Percentiles rank a stretch among this genome's conserved stretches.
phyloP scores from a whole-genome alignment of 495 filamentous ascomycete genomes.

The Penicillium psychrofluorescens region DNA sequence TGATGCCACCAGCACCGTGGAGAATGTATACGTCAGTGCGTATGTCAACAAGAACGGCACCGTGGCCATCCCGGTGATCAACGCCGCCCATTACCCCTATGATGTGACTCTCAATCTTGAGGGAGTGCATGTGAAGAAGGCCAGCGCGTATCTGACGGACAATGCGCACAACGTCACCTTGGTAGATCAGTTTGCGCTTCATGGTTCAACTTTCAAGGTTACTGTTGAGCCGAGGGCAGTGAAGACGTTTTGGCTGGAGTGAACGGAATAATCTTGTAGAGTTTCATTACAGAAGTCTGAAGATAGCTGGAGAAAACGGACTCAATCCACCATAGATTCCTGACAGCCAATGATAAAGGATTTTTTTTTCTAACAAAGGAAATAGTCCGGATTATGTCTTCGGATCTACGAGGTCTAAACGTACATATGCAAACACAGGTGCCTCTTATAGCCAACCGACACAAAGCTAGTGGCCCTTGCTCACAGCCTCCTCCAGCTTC shows the following conservation, averaged over 20 bases:
- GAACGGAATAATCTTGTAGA: too few relatives aligned
- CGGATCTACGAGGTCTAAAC: conserved; percentile 26
- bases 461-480: conserved; percentile 58
- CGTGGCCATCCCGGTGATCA: conserved; percentile 35
- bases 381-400: conserved; percentile 21
- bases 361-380: conserved; percentile 16
- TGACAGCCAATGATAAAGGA: too few relatives aligned
- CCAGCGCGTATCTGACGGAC: background rate
- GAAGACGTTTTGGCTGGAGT: background rate
- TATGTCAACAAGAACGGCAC: conserved; percentile 40
- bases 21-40: conserved; percentile 29
- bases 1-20: conserved; percentile 18
- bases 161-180: background rate
- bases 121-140: background rate
- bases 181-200: background rate
- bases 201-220: background rate
- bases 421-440: conserved; percentile 21
- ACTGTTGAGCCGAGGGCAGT: background rate
- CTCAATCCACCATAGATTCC: too few relatives aligned
- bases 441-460: too few relatives aligned
- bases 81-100: conserved; percentile 20
- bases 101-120: background rate
- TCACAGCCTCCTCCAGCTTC: conserved; percentile 78
- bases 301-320: too few relatives aligned
- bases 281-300: background rate